Evolutionary conservation across 2,329 filamentous ascomycete genomes (phyloP), one percentile per base, ranked within the genome.

Genomic region (Canariomyces notabilis): DNA sequence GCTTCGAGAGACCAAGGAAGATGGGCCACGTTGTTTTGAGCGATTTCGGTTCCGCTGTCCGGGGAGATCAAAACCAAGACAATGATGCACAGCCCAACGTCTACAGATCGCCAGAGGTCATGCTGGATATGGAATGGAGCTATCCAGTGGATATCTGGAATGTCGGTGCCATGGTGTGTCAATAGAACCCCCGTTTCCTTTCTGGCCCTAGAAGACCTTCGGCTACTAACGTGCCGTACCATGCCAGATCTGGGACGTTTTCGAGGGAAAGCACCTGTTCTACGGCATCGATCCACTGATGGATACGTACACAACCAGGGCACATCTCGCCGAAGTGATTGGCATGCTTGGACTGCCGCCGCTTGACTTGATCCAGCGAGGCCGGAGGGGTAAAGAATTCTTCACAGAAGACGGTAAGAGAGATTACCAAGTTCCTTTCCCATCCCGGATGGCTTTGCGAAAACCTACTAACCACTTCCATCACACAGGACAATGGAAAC

Each of bases 251-350:
- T 69, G 65, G 65, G 61, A 67, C 36, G 29, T 67, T 2, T 67
- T 65, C 37, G 55, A 69, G 46, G 56, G 54, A 8, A 55, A 60
- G 16, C 57, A 59, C 33, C 46, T 69, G 11, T 67, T 68, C 45
- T 62, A 61, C 2, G 63, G 68, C 34, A 33, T 63, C 0, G 70
- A 73, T 40, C 62, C 65, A 1, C 64, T 69, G 51, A 48, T 56
- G 33, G 36, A 67, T 11, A 60, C 23, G 0, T 75, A 75, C 37
- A 57, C 72, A 74, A 54, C 42, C 20, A 36, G 46, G 0, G 36
- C 46, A 0, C 43, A 49, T 14, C 67, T 77, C 16, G 70, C 72
- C 1, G 70, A 76, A 47, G 74, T 76, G 2, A 66, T 73, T 12
- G 60, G 52, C 5, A 55, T 76, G 3, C 66, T 77, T 34, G 73